These are phyloP conservation scores for Ophiostoma perfectum DNA, from an alignment of 2,329 filamentous ascomycete species.

Conservation along the genomic window DNA sequence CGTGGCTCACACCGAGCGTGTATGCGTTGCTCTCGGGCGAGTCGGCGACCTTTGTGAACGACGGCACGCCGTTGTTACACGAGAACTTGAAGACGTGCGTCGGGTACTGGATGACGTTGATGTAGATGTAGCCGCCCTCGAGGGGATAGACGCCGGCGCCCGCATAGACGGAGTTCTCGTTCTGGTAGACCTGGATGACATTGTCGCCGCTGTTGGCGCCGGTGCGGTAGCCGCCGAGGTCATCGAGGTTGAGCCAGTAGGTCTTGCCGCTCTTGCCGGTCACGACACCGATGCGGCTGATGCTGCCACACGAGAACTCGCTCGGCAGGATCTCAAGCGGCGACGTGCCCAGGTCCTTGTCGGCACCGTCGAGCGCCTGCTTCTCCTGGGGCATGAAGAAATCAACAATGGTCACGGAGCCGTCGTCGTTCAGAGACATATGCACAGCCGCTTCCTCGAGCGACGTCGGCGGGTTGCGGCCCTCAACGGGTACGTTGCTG, in stretches of 20 bases:
- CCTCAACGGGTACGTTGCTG: slow-evolving; percentile 39
- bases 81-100: slow-evolving; percentile 55
- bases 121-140: slow-evolving; percentile 45
- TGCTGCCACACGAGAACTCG: slow-evolving; percentile 40
- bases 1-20: slow-evolving; percentile 52
- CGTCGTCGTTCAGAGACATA: slow-evolving; percentile 42
- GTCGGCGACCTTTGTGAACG: slow-evolving; percentile 50
- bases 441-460: slow-evolving; percentile 47
- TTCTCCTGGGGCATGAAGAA: slow-evolving; percentile 50
- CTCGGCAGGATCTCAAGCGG: slow-evolving; percentile 42
- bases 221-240: slow-evolving; percentile 46
- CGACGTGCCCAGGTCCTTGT: slow-evolving; percentile 45
- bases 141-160: slow-evolving; percentile 44
- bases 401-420: slow-evolving; percentile 40
- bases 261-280: slow-evolving; percentile 48
- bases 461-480: slow-evolving; percentile 40
- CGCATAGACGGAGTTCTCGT: slow-evolving; percentile 46
- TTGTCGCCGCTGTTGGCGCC: slow-evolving; percentile 39
- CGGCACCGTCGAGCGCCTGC: slow-evolving; percentile 43
- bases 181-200: slow-evolving; percentile 41
- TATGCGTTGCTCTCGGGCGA: slow-evolving; percentile 46
- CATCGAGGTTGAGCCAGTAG: slow-evolving; percentile 45
- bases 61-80: slow-evolving; percentile 46
- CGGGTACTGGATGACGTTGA: slow-evolving; percentile 48
- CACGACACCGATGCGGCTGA: slow-evolving; percentile 44